These are phyloP conservation scores for Lathyrus oleraceus DNA, from an alignment of 306 rosid species.

Conservation along the genomic window DNA sequence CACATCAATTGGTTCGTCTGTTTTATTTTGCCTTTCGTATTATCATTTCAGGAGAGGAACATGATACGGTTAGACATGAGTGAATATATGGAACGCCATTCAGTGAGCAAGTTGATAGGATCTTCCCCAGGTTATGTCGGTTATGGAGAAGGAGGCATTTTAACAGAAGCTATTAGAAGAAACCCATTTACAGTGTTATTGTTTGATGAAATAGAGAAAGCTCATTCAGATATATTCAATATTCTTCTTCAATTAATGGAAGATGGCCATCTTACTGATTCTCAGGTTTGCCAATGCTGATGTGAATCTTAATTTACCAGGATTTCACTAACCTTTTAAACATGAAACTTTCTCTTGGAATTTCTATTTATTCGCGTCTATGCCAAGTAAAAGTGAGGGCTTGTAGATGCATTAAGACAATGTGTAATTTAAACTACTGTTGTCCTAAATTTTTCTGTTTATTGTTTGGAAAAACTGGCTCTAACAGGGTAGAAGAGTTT, in stretches of 20 bases:
- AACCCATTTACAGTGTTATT: slow-evolving; percentile 74
- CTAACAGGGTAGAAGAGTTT: slow-evolving; percentile 78
- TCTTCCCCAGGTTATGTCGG: slow-evolving; percentile 95
- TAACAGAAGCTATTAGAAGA: slow-evolving; percentile 91
- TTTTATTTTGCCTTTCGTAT: slow-evolving; percentile 26
- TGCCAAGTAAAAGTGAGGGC: slow-evolving; percentile 4
- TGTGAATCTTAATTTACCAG: slow-evolving; percentile 16
- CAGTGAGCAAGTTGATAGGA: slow-evolving; percentile 89
- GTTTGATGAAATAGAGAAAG: slow-evolving; percentile 94
- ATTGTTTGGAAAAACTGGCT: slow-evolving; percentile 38
- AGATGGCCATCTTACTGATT: slow-evolving; percentile 92
- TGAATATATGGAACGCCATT: slow-evolving; percentile 95
- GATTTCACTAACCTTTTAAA: background rate
- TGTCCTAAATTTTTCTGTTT: slow-evolving; percentile 27
- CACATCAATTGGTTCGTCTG: background rate
- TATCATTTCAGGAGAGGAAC: slow-evolving; percentile 62
- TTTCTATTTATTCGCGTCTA: slow-evolving; percentile 19
- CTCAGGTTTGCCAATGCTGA: slow-evolving; percentile 64
- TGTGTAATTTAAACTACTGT: background rate
- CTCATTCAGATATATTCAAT: slow-evolving; percentile 91
- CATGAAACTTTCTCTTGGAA: background rate
- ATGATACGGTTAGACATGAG: slow-evolving; percentile 92
- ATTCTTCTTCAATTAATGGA: slow-evolving; percentile 83
- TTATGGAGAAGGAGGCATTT: slow-evolving; percentile 83
- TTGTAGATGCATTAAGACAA: background rate